These are phyloP conservation scores for Lolium rigidum DNA, from an alignment of 176 grass and related monocot genomes.

Conservation along the genomic window DNA sequence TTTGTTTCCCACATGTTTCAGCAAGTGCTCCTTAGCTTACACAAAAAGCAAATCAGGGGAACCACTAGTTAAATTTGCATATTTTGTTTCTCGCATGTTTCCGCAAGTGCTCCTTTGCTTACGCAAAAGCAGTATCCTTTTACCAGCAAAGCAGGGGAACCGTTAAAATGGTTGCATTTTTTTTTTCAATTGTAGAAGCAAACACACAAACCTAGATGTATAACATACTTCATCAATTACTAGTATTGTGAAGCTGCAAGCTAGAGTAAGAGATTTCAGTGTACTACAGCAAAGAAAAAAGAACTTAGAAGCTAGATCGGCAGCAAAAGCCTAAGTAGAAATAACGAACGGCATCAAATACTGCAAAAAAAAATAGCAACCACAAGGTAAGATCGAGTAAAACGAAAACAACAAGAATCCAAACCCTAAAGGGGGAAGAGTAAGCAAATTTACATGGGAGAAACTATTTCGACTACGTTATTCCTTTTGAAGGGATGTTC, in stretches of 20 bases:
- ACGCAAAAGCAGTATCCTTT: constrained; percentile 39
- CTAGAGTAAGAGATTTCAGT: background rate
- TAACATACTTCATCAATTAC: constrained; percentile 19
- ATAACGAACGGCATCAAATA: background rate
- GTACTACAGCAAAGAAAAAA: background rate
- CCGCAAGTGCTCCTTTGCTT: constrained; percentile 22
- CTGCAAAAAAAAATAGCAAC: constrained; percentile 6
- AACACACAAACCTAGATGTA: constrained; percentile 12
- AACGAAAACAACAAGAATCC: background rate
- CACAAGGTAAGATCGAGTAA: background rate
- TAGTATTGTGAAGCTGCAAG: background rate
- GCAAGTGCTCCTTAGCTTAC: constrained; percentile 19
- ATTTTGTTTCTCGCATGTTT: constrained; percentile 25
- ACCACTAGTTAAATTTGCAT: constrained; percentile 14
- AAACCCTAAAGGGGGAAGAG: constrained; percentile 6
- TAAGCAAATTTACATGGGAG: no score
- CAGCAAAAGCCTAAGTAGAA: background rate
- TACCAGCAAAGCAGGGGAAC: constrained; percentile 36
- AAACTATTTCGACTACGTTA: background rate
- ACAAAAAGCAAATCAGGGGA: constrained; percentile 31
- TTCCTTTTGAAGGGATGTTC: background rate
- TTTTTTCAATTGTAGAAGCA: background rate
- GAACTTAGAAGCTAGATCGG: background rate
- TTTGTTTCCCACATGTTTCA: constrained; percentile 21
- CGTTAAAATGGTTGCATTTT: constrained; percentile 7